A percentile compares a stretch with the other conserved stretches of the same genome.
These are phyloP conservation scores for Sparassis latifolia DNA, from an alignment of 1,284 basidiomycete genomes.

Conservation along the genomic window DNA sequence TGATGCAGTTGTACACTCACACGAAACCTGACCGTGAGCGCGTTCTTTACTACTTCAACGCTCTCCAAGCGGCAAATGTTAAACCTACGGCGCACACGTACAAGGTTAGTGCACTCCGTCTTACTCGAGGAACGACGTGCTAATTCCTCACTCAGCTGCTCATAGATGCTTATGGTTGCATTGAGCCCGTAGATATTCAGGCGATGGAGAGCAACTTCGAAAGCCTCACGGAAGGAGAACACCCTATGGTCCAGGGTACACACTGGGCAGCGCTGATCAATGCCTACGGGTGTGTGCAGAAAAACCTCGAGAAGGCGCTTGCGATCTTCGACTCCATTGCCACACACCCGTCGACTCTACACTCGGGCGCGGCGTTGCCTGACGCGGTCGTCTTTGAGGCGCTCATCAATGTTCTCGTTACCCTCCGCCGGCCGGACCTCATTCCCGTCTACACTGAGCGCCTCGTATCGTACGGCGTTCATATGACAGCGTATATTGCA, in stretches of 20 bases:
- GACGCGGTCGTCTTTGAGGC: slow-evolving; percentile 93
- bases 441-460: slow-evolving; percentile 64
- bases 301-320: slow-evolving; percentile 76
- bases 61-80: slow-evolving; percentile 61
- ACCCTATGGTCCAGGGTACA: slow-evolving; percentile 66
- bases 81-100: slow-evolving; percentile 85
- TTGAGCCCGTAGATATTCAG: slow-evolving; percentile 77
- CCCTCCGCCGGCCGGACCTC: slow-evolving; percentile 75
- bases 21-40: slow-evolving; percentile 82
- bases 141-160: slow-evolving; percentile 53
- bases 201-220: slow-evolving; percentile 75
- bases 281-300: slow-evolving; percentile 78
- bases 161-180: slow-evolving; percentile 84
- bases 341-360: slow-evolving; percentile 37
- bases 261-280: slow-evolving; percentile 95
- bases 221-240: slow-evolving; percentile 43
- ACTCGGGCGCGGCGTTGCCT: slow-evolving; percentile 34
- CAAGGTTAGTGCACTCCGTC: slow-evolving; percentile 50
- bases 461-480: slow-evolving; percentile 61
- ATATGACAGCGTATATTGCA: slow-evolving; percentile 94
- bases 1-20: slow-evolving; percentile 96
- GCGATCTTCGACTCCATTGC: slow-evolving; percentile 76
- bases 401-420: slow-evolving; percentile 83
- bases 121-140: slow-evolving; percentile 1
- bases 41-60: slow-evolving; percentile 73